Evolutionary conservation across 1,284 basidiomycete species (phyloP).

Genomic region (Stygiomarasmius scandens): DNA sequence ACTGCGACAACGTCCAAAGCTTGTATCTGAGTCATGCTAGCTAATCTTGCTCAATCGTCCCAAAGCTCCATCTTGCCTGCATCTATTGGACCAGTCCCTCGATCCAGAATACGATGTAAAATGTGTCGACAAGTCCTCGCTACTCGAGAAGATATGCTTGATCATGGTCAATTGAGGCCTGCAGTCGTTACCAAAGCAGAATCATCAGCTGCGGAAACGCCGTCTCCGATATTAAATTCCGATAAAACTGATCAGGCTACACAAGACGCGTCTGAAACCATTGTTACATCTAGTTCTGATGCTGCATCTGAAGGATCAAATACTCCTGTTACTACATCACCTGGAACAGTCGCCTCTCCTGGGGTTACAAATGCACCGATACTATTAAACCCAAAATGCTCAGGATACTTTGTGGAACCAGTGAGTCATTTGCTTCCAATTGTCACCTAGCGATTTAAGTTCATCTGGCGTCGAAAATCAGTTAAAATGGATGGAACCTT

Average conservation of each 20-base stretch:
- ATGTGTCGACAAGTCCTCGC: slow-evolving; percentile 91
- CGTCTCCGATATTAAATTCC: no score
- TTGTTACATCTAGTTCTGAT: no score
- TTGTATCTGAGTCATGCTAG: no score
- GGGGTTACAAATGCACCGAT: slow-evolving; percentile 46
- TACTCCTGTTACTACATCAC: no score
- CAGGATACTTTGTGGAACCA: slow-evolving; percentile 96
- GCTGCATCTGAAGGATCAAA: no score
- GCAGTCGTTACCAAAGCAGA: slow-evolving; percentile 53
- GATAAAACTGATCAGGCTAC: no score
- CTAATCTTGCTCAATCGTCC: not conserved
- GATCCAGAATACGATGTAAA: slow-evolving; percentile 82
- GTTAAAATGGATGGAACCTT: slow-evolving; percentile 83
- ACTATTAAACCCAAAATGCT: slow-evolving; percentile 78
- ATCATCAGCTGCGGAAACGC: no score
- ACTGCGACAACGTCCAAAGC: no score
- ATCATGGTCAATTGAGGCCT: slow-evolving; percentile 80
- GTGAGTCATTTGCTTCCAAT: slow-evolving; percentile 40
- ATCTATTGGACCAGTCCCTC: slow-evolving; percentile 27
- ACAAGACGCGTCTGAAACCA: no score
- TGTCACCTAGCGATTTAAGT: not conserved
- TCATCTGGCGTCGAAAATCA: slow-evolving; percentile 56
- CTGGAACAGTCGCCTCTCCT: no score
- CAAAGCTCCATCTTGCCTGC: not conserved
- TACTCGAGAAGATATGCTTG: slow-evolving; percentile 88